Evolutionary conservation across 2,329 filamentous ascomycete species (phyloP).

Genomic region (Pochonia chlamydosporia): DNA sequence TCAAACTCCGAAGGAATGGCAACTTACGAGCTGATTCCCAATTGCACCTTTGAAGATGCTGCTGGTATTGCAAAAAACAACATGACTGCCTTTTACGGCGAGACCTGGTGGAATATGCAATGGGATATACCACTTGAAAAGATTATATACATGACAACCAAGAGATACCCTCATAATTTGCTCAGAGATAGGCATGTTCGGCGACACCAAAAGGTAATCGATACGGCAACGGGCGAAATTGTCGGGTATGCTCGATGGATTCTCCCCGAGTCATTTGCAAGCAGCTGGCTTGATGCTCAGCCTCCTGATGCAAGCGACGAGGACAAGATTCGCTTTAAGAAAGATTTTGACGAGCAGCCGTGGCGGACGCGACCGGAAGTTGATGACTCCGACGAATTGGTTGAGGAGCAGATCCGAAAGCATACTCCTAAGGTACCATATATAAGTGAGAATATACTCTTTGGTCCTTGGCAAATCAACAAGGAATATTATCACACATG

Average conservation of each 20-base stretch:
- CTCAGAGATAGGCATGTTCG: constrained; percentile 12
- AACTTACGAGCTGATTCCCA: neutral
- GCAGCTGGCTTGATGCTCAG: constrained; percentile 10
- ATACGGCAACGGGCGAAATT: constrained; percentile 14
- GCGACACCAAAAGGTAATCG: constrained; percentile 15
- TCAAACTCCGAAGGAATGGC: too few relatives aligned
- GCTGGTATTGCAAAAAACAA: constrained; percentile 13
- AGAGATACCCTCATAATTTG: constrained; percentile 12
- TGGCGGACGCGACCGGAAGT: neutral
- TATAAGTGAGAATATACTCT: constrained; percentile 4
- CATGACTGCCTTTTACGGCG: constrained; percentile 12
- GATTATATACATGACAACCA: constrained; percentile 9
- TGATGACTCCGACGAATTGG: constrained; percentile 4
- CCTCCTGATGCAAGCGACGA: constrained; percentile 7
- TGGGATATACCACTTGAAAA: constrained; percentile 10
- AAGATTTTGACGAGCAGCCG: neutral
- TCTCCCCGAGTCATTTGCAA: neutral
- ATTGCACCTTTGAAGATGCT: neutral
- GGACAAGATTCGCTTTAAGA: constrained; percentile 2
- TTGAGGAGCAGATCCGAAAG: neutral
- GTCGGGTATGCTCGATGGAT: constrained; percentile 14
- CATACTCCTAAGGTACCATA: constrained; percentile 5
- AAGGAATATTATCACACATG: neutral
- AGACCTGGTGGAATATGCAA: constrained; percentile 16
- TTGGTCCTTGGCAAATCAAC: too few relatives aligned